These are phyloP conservation scores for Tylopilus subfusipes DNA, from an alignment of 768 basidiomycete genomes.

Conservation along the genomic window DNA sequence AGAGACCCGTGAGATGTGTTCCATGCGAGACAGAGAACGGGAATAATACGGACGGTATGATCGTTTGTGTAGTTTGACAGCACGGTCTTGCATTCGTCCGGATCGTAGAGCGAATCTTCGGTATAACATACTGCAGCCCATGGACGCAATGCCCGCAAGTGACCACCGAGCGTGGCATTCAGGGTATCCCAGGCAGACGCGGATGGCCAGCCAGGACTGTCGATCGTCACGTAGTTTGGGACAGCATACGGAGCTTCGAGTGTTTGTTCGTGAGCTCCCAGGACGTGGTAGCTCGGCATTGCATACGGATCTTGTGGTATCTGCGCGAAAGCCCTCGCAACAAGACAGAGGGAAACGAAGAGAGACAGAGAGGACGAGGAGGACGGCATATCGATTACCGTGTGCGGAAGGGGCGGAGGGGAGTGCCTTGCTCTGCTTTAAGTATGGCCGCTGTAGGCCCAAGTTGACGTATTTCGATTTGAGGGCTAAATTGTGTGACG, in stretches of 20 bases:
- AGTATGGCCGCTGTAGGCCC: not conserved
- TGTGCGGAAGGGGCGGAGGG: too few species aligned
- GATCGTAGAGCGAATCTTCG: conserved; percentile 5
- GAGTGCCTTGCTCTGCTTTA: not conserved
- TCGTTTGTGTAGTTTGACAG: conserved; percentile 13
- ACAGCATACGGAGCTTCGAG: not conserved
- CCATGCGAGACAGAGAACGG: not conserved
- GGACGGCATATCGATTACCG: not conserved
- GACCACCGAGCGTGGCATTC: conserved; percentile 10
- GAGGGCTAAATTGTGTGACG: not conserved
- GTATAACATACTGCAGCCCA: conserved; percentile 15
- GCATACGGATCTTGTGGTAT: not conserved
- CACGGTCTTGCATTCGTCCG: conserved; percentile 4
- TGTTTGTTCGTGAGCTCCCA: not conserved
- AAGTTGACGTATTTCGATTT: not conserved
- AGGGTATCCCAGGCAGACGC: conserved; percentile 7
- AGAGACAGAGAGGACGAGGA: not conserved
- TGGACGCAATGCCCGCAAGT: conserved; percentile 9
- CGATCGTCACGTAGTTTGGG: not conserved
- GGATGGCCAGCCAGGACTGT: conserved; percentile 6
- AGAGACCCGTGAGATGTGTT: too few species aligned
- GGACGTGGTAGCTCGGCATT: not conserved
- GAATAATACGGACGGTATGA: not conserved
- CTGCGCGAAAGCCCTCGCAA: not conserved
- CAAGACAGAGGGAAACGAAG: not conserved